These are phyloP conservation scores for Pleurotus giganteus DNA, from an alignment of 768 basidiomycete species.

Conservation along the genomic window DNA sequence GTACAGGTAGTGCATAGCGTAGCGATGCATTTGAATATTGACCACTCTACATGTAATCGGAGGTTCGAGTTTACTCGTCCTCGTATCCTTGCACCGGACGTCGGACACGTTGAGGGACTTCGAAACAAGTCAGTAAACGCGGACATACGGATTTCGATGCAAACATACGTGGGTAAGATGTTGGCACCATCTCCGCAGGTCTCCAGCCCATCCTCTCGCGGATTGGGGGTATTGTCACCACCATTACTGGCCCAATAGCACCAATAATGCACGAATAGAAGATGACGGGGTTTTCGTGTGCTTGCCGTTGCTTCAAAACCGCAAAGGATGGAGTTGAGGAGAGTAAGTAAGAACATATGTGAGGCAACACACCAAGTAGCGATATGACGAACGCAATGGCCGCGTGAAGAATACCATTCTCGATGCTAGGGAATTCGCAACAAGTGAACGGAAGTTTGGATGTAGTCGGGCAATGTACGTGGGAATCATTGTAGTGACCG, in stretches of 20 bases:
- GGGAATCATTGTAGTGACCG: not conserved
- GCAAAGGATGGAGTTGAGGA: not conserved
- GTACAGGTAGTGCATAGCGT: too few relatives aligned
- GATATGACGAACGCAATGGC: constrained; percentile 52
- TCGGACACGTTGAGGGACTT: constrained; percentile 73
- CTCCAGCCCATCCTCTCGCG: constrained; percentile 69
- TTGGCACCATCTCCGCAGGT: constrained; percentile 66
- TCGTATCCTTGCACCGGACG: constrained; percentile 74
- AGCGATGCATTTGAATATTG: too few relatives aligned
- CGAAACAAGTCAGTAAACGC: not conserved
- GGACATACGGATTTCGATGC: not conserved
- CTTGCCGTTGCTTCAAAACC: constrained; percentile 72
- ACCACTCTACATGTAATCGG: not conserved
- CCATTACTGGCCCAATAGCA: constrained; percentile 70
- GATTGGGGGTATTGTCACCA: constrained; percentile 74
- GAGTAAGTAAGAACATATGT: constrained; percentile 15
- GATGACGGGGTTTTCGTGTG: constrained; percentile 88
- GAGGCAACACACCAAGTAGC: constrained; percentile 38
- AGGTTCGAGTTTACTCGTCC: constrained; percentile 38
- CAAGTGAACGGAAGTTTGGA: not conserved
- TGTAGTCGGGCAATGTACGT: not conserved
- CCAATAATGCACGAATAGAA: constrained; percentile 85
- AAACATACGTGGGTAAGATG: constrained; percentile 74
- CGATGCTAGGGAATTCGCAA: not conserved
- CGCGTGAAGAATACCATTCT: constrained; percentile 45